Percentiles rank a stretch among this genome's conserved stretches.
Conservation (phyloP, 2,329 filamentous ascomycete genomes). For the Paraphaeosphaeria minitans region DNA sequence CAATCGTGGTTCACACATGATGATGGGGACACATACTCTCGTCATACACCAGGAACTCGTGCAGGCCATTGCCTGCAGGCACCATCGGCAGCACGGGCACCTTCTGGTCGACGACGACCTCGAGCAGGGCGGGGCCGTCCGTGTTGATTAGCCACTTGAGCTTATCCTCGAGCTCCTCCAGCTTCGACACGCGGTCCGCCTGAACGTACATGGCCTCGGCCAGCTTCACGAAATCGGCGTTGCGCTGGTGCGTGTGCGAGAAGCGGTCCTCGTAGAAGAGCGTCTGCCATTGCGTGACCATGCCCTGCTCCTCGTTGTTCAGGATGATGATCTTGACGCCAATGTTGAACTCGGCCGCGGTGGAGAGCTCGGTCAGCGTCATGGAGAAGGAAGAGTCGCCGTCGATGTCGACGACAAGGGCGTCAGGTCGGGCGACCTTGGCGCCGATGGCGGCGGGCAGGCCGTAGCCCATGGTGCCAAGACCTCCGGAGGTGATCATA, state of each 20-base stretch:
- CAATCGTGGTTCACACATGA: background rate
- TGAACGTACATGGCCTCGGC: conserved; percentile 90
- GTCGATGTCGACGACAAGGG: conserved; percentile 92
- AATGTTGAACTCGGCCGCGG: conserved; percentile 94
- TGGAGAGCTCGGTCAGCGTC: conserved; percentile 94
- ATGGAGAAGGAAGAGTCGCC: conserved; percentile 99
- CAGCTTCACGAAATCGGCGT: conserved; percentile 95
- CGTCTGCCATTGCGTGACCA: conserved; percentile 99
- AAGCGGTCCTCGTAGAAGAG: conserved; percentile 96
- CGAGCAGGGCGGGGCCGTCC: conserved; percentile 89
- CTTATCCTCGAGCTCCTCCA: conserved; percentile 76
- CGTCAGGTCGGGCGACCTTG: conserved; percentile 82
- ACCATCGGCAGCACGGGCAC: conserved; percentile 98
- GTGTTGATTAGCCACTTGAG: conserved; percentile 83
- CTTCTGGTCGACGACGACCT: conserved; percentile 88
- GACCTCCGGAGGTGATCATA: conserved; percentile 95
- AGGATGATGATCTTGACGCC: conserved; percentile 92
- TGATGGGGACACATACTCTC: conserved; percentile 60
- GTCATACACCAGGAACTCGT: conserved; percentile 93
- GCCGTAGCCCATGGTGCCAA: conserved; percentile 95
- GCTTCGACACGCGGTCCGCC: conserved; percentile 71
- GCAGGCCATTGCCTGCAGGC: conserved; percentile 80
- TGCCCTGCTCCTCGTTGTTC: conserved; percentile 97
- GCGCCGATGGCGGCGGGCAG: conserved; percentile 93
- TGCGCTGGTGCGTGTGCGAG: conserved; percentile 89